phyloP scores from a whole-genome alignment of 495 filamentous ascomycete species.

The Daldinia childiae region DNA sequence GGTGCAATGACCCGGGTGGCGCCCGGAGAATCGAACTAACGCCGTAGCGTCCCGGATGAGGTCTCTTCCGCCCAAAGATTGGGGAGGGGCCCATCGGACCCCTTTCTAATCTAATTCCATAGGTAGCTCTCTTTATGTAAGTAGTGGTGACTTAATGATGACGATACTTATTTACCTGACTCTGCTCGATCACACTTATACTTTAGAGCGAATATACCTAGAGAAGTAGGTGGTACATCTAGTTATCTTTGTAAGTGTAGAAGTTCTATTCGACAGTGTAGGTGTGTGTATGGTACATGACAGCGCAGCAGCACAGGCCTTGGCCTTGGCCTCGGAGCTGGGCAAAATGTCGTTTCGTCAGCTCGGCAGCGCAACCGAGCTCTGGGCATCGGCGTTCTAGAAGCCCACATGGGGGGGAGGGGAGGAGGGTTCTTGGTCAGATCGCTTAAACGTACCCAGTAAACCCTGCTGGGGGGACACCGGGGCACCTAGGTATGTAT shows the following conservation, averaged over 20 bases:
- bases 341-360: constrained; percentile 17
- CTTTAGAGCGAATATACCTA: constrained; percentile 5
- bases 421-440: constrained; percentile 27
- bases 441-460: constrained; percentile 20
- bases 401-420: constrained; percentile 15
- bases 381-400: constrained; percentile 34
- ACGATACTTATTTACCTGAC: neutral
- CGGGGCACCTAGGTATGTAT: neutral
- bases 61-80: constrained; percentile 20
- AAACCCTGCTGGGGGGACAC: neutral
- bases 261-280: neutral
- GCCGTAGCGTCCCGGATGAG: constrained; percentile 28
- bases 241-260: neutral
- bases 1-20: constrained; percentile 19
- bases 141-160: neutral
- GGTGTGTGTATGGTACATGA: neutral
- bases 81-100: neutral
- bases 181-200: neutral
- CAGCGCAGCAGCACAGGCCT: neutral
- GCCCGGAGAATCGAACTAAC: constrained; percentile 19
- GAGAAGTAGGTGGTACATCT: constrained; percentile 22
- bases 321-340: constrained; percentile 8
- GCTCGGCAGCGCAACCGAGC: constrained; percentile 31
- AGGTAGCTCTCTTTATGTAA: neutral
- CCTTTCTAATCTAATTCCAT: constrained; percentile 4